These are phyloP conservation scores for Hypoxylon fuscum DNA, from an alignment of 495 filamentous ascomycete species.

Conservation along the genomic window DNA sequence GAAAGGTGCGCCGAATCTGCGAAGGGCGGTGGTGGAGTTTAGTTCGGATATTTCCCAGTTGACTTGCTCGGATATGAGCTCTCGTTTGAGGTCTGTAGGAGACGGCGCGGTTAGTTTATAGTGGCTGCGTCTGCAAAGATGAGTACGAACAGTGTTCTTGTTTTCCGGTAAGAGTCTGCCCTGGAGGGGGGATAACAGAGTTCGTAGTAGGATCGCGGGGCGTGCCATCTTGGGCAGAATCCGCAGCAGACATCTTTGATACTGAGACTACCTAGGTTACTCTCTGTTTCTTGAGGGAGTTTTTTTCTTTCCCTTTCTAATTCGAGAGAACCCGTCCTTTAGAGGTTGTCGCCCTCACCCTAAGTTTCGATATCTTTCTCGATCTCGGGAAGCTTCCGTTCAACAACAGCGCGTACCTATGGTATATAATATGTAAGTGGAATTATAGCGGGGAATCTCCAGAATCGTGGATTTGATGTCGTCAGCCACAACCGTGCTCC, in stretches of 20 bases:
- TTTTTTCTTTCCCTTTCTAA: not conserved
- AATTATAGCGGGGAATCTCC: conserved; percentile 29
- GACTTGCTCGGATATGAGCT: conserved; percentile 90
- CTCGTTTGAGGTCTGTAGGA: conserved; percentile 88
- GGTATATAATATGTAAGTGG: conserved; percentile 1
- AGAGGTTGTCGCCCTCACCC: conserved; percentile 1
- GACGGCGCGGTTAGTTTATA: conserved; percentile 42
- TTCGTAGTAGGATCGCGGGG: conserved; percentile 20
- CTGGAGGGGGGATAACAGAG: conserved; percentile 32
- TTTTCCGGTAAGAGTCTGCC: conserved; percentile 79
- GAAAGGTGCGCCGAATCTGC: conserved; percentile 95
- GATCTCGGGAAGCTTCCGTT: conserved; percentile 1
- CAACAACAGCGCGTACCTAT: conserved; percentile 4
- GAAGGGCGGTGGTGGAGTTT: conserved; percentile 91
- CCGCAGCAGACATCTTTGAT: conserved; percentile 37
- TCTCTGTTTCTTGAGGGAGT: no score
- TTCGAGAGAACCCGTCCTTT: not conserved
- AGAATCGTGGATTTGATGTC: conserved; percentile 10
- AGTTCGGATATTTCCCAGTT: conserved; percentile 89
- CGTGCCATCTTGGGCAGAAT: conserved; percentile 36
- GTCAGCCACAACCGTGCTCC: conserved; percentile 27
- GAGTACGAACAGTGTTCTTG: conserved; percentile 89
- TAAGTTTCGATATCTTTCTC: not conserved
- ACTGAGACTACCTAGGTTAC: not conserved
- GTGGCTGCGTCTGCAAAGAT: not conserved